Percentiles rank a stretch among this genome's conserved stretches.
Conservation (phyloP, 1,284 basidiomycete genomes). For the Cutaneotrichosporon cutaneum region DNA sequence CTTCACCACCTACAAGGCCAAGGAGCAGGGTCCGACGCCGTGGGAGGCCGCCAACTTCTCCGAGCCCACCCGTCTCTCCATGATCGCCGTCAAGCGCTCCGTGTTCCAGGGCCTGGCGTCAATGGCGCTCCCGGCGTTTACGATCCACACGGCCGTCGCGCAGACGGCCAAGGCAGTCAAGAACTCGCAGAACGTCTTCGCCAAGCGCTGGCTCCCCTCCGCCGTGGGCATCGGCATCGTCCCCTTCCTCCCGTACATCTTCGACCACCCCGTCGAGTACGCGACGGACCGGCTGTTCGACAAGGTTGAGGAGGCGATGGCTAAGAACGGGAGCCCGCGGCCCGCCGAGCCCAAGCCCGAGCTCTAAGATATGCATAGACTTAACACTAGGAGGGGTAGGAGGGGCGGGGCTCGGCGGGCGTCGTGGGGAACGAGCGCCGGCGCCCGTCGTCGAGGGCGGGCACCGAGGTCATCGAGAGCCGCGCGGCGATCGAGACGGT, state of each 20-base stretch:
- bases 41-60: conserved; percentile 73
- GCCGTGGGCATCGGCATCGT: conserved; percentile 61
- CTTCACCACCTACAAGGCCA: conserved; percentile 88
- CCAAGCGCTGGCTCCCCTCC: conserved; percentile 79
- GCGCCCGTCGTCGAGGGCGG: neutral
- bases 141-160: conserved; percentile 78
- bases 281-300: conserved; percentile 56
- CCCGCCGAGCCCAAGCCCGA: neutral
- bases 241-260: conserved; percentile 75
- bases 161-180: conserved; percentile 62
- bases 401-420: neutral
- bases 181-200: conserved; percentile 49
- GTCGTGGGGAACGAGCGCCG: neutral
- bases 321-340: conserved; percentile 22
- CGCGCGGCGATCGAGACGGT: neutral
- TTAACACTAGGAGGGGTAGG: no score
- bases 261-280: conserved; percentile 65
- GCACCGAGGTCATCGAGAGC: neutral
- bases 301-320: conserved; percentile 52
- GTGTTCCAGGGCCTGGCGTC: conserved; percentile 79
- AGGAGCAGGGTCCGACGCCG: conserved; percentile 67
- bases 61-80: conserved; percentile 67
- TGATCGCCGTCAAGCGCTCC: conserved; percentile 72
- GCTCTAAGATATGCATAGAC: conserved; percentile 2
- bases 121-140: conserved; percentile 43